Evolutionary conservation across 345 rosid genomes (phyloP).

Genomic region (Melastoma malabathricum): DNA sequence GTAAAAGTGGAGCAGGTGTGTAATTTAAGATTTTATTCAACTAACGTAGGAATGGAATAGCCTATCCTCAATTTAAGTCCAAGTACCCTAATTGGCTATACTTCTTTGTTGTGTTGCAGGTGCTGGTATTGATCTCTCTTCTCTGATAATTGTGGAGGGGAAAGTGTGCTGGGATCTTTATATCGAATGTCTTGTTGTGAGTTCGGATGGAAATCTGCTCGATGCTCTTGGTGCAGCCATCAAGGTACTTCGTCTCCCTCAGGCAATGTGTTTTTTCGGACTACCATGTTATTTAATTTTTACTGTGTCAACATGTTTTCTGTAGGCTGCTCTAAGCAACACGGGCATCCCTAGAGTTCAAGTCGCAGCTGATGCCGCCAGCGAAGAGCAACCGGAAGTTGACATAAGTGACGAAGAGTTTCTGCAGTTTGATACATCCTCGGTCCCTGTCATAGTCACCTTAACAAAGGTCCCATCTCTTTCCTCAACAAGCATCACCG

Average conservation of each 20-base stretch:
- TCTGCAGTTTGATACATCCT: constrained; percentile 72
- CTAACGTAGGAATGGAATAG: no score
- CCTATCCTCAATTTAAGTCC: not conserved
- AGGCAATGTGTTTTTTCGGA: not conserved
- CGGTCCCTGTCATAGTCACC: constrained; percentile 59
- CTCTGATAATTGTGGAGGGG: constrained; percentile 64
- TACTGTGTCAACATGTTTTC: not conserved
- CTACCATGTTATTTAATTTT: not conserved
- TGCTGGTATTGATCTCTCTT: constrained; percentile 67
- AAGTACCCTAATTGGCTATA: not conserved
- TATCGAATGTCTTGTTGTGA: constrained; percentile 70
- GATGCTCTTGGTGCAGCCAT: constrained; percentile 74
- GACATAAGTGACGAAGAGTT: constrained; percentile 93
- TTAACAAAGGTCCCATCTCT: constrained; percentile 46
- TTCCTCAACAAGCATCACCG: not conserved
- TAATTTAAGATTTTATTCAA: not conserved
- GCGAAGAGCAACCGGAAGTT: constrained; percentile 77
- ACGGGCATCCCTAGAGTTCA: constrained; percentile 73
- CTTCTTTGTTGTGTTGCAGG: constrained; percentile 22
- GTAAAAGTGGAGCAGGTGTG: constrained; percentile 82
- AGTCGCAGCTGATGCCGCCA: constrained; percentile 35
- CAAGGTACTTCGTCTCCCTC: constrained; percentile 28
- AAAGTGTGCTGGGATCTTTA: constrained; percentile 90
- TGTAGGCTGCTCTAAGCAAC: constrained; percentile 90
- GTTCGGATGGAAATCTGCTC: constrained; percentile 78